A percentile compares a stretch with the other conserved stretches of the same genome.
These are phyloP conservation scores for Pistacia atlantica DNA, from an alignment of 345 rosid genomes.

Conservation along the genomic window DNA sequence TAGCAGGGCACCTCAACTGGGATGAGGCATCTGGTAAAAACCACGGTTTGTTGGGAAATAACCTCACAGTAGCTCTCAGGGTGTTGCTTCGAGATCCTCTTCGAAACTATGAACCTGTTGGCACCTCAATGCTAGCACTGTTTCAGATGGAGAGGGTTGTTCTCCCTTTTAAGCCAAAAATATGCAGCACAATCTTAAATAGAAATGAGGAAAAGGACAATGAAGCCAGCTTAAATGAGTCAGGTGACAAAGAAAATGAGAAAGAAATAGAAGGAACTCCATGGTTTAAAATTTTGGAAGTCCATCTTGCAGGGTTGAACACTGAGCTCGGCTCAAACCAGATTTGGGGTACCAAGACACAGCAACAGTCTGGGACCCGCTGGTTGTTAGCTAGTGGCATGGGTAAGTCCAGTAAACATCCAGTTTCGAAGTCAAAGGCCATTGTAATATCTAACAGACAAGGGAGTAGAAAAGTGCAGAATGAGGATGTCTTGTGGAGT, in stretches of 20 bases:
- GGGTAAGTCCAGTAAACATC: constrained; percentile 38
- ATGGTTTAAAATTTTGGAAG: constrained; percentile 45
- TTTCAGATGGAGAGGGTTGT: constrained; percentile 56
- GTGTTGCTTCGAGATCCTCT: constrained; percentile 72
- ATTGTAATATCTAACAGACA: constrained; percentile 36
- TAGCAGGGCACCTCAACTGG: constrained; percentile 17
- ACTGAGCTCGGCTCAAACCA: constrained; percentile 37
- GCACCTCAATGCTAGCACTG: constrained; percentile 73
- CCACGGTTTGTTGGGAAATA: constrained; percentile 39
- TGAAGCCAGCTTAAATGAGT: constrained; percentile 11
- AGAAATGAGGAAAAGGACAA: constrained; percentile 21
- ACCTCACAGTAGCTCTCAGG: constrained; percentile 53
- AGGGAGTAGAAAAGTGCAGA: constrained; percentile 23
- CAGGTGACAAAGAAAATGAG: neutral
- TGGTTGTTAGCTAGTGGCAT: constrained; percentile 70
- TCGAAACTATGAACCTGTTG: constrained; percentile 66
- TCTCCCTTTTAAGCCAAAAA: constrained; percentile 23
- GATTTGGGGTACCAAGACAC: constrained; percentile 53
- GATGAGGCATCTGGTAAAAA: constrained; percentile 30
- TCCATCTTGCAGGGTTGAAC: constrained; percentile 65
- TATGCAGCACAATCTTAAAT: constrained; percentile 21
- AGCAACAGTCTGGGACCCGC: constrained; percentile 55
- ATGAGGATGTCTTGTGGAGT: constrained; percentile 60
- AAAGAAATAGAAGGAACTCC: constrained; percentile 17
- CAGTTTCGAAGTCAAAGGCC: constrained; percentile 45